Evolutionary conservation across 1,284 basidiomycete genomes (phyloP).

Genomic region (Meripilus lineatus): DNA sequence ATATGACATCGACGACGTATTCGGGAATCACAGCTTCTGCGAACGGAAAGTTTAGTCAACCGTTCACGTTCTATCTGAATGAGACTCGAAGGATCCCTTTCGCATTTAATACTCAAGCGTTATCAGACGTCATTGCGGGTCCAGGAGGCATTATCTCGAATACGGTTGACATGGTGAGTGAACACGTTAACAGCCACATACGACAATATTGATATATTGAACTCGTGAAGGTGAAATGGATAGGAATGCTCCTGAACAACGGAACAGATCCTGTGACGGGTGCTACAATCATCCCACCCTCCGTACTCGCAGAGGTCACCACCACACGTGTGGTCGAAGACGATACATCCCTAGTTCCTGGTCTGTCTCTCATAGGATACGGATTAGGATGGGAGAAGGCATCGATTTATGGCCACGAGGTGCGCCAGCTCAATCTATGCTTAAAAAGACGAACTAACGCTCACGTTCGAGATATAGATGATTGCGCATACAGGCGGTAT

Average conservation of each 20-base stretch:
- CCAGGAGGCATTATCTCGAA: slow-evolving; percentile 30
- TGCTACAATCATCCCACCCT: slow-evolving; percentile 21
- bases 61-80: slow-evolving; percentile 19
- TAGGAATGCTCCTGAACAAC: slow-evolving; percentile 21
- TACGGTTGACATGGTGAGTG: slow-evolving; percentile 24
- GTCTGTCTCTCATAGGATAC: slow-evolving; percentile 21
- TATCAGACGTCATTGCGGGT: slow-evolving; percentile 22
- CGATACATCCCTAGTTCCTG: slow-evolving; percentile 1
- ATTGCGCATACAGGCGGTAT: slow-evolving; percentile 19
- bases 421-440: slow-evolving; percentile 3
- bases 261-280: slow-evolving; percentile 23
- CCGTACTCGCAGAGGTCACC: slow-evolving; percentile 21
- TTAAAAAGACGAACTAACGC: neutral
- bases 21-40: slow-evolving; percentile 28
- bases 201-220: neutral
- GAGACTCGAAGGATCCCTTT: slow-evolving; percentile 22
- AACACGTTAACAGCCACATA: neutral
- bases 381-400: slow-evolving; percentile 24
- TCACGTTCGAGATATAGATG: slow-evolving; percentile 16
- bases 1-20: slow-evolving; percentile 32
- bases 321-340: slow-evolving; percentile 17
- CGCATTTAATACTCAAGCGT: slow-evolving; percentile 18
- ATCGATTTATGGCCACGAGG: slow-evolving; percentile 22
- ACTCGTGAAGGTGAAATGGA: slow-evolving; percentile 24
- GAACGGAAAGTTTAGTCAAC: slow-evolving; percentile 30